phyloP scores from a whole-genome alignment of 176 grass and related monocot species.

The Avena insularis region DNA sequence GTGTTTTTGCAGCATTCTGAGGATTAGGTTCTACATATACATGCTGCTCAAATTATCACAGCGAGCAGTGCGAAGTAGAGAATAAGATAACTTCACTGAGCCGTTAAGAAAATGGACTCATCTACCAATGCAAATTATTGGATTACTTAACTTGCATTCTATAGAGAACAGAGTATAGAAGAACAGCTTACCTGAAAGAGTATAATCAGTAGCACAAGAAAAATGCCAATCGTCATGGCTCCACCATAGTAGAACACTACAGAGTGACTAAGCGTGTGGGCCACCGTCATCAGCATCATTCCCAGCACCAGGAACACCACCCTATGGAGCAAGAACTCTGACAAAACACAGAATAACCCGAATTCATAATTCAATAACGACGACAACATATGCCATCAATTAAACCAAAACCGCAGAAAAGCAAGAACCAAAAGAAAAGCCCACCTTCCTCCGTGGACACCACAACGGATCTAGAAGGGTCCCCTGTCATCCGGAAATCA shows the following conservation, averaged over 20 bases:
- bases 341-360: constrained; percentile 17
- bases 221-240: constrained; percentile 87
- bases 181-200: constrained; percentile 80
- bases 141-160: neutral
- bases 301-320: constrained; percentile 87
- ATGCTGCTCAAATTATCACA: constrained; percentile 3
- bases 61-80: neutral
- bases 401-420: neutral
- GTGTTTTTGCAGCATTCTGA: neutral
- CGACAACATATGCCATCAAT: neutral
- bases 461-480: constrained; percentile 61
- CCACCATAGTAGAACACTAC: constrained; percentile 96
- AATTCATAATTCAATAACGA: neutral
- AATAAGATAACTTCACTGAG: neutral
- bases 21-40: neutral
- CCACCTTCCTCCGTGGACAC: constrained; percentile 84
- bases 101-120: neutral
- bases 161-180: constrained; percentile 13
- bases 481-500: constrained; percentile 67
- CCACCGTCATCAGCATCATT: constrained; percentile 70
- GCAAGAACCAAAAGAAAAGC: neutral
- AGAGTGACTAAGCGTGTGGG: constrained; percentile 67
- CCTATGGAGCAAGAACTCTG: constrained; percentile 82
- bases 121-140: neutral
- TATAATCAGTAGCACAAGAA: constrained; percentile 82